Evolutionary conservation across 140 eudicot genomes (phyloP).

Genomic region (Eryngium alpinum): DNA sequence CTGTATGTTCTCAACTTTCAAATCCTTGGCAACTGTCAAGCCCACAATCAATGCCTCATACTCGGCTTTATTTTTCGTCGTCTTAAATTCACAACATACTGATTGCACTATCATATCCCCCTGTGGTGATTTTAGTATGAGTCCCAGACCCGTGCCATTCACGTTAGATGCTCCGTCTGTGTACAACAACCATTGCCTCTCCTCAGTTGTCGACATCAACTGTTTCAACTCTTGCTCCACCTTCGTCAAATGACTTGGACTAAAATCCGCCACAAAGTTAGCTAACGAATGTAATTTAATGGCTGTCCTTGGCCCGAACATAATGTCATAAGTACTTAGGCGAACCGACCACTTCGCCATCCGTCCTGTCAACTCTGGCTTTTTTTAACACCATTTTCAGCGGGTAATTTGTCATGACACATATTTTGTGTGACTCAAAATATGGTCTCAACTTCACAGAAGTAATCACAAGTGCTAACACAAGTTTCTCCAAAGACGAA

Average conservation of each 20-base stretch:
- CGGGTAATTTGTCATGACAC: neutral
- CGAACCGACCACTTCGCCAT: neutral
- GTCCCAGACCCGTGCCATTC: no score
- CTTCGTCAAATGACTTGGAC: neutral
- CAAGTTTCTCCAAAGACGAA: neutral
- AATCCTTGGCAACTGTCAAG: no score
- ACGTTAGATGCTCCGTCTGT: no score
- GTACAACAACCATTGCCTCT: no score
- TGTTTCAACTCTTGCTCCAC: slow-evolving; percentile 2
- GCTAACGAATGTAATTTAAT: neutral
- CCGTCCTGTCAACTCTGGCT: neutral
- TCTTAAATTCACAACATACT: no score
- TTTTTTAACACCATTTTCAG: no score
- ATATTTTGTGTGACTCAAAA: neutral
- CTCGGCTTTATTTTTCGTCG: no score
- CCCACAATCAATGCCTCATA: no score
- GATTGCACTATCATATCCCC: no score
- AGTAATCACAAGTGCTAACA: neutral
- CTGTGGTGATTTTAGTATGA: no score
- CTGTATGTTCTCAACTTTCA: no score
- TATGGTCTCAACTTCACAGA: neutral
- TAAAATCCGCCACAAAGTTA: neutral
- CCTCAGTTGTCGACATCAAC: neutral
- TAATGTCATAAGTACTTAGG: neutral
- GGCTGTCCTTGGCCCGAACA: neutral